phyloP scores from a whole-genome alignment of 306 rosid species.

The Ochetophila trinervis region DNA sequence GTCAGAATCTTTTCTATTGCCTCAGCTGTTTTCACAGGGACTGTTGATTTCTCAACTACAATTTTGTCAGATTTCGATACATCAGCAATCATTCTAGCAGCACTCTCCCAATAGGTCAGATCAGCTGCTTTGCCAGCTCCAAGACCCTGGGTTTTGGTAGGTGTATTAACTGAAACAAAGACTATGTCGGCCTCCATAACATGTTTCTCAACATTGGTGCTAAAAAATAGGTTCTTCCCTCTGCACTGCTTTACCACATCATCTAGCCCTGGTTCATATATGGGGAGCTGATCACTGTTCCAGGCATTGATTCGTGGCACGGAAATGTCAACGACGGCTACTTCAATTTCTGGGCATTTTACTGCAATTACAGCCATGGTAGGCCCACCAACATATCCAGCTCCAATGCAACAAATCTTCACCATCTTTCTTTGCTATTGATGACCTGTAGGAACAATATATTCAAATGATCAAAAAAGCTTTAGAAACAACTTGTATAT shows the following conservation, averaged over 20 bases:
- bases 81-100: slow-evolving; percentile 94
- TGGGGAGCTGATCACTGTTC: slow-evolving; percentile 39
- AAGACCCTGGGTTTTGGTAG: slow-evolving; percentile 86
- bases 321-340: slow-evolving; percentile 39
- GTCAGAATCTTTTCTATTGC: slow-evolving; percentile 86
- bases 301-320: slow-evolving; percentile 34
- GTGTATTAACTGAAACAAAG: slow-evolving; percentile 91
- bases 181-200: slow-evolving; percentile 79
- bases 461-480: slow-evolving; percentile 9
- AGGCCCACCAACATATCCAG: slow-evolving; percentile 95
- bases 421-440: slow-evolving; percentile 54
- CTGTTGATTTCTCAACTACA: slow-evolving; percentile 89
- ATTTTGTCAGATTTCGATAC: slow-evolving; percentile 81
- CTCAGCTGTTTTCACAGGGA: slow-evolving; percentile 93
- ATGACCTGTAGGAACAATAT: slow-evolving; percentile 27
- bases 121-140: slow-evolving; percentile 97
- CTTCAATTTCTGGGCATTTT: slow-evolving; percentile 39
- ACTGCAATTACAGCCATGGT: slow-evolving; percentile 83
- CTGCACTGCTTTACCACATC: slow-evolving; percentile 39
- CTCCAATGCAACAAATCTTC: slow-evolving; percentile 95
- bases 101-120: slow-evolving; percentile 94
- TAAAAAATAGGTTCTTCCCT: slow-evolving; percentile 37
- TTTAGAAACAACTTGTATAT: too few relatives aligned
- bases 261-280: slow-evolving; percentile 39
- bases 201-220: slow-evolving; percentile 68